Evolutionary conservation across 2,329 filamentous ascomycete genomes (phyloP), one percentile per base, ranked within the genome.

Genomic region (Penicillium digitatum): DNA sequence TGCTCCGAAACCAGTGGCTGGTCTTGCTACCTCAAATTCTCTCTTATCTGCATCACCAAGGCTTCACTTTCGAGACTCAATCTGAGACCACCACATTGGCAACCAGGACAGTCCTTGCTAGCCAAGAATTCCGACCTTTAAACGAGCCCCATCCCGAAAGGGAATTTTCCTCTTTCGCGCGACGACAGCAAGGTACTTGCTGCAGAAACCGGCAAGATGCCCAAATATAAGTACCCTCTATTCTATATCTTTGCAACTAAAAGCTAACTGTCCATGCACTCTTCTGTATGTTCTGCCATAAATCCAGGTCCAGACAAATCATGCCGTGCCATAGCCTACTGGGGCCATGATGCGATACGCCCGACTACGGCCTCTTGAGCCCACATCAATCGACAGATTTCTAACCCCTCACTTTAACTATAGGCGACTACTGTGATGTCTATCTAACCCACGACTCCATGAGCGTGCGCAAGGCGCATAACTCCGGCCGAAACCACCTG

Each of bases 361-460:
- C 12, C 26, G 8, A 48, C 35, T 44, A 18, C 18, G n/a, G 32
- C 22, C 2, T 12, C 14, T 29, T 26, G 27, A 45, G 26, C 39
- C 42, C 14, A 48, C 37, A 49, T 22, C 38, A 2, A 45, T 24
- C 43, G 34, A 8, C 34, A 45, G 22, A 37, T 20, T 31, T 14
- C 62, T 65, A 38, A 65, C 46, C 6, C 22, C 20, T 35, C 5
- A 14, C 5, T 52, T 43, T 49, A 35, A 44, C 40, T 1, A 46
- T 37, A 81, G 76, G 92, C 82, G 94, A 99, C 76, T 99, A 99
- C 78, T 99, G 94, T 84, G 94, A 99, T 88, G 94, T 99, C 76
- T 99, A 99, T 83, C 88, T 99, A 67, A 99, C 94, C 65, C 94
- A 99, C 83, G 94, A 99, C 82, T 96, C 91, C 43, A 97, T 97